Percentiles rank a stretch among this genome's conserved stretches.
phyloP scores from a whole-genome alignment of 2,329 filamentous ascomycete species.

The Hirsutella thompsonii region DNA sequence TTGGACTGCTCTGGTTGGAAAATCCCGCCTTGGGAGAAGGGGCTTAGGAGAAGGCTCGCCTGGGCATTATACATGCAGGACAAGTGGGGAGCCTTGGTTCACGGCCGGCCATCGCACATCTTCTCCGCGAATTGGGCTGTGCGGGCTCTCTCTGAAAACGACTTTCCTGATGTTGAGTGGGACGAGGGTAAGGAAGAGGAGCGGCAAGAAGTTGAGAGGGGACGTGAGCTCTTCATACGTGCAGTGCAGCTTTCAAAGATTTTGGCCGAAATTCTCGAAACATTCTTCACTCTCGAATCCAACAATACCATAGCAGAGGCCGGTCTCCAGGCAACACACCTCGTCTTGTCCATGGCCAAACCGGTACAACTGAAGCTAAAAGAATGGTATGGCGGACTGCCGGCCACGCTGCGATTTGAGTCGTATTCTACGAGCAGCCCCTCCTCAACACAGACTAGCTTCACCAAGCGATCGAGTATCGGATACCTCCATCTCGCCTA shows the following conservation, averaged over 20 bases:
- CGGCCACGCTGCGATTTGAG: slow-evolving; percentile 53
- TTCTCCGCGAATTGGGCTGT: slow-evolving; percentile 66
- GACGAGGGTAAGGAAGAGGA: slow-evolving; percentile 49
- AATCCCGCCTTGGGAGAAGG: slow-evolving; percentile 78
- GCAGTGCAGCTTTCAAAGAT: slow-evolving; percentile 66
- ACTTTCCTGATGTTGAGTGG: slow-evolving; percentile 62
- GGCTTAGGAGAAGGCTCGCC: slow-evolving; percentile 69
- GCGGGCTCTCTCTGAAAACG: slow-evolving; percentile 45
- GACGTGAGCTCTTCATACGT: slow-evolving; percentile 58
- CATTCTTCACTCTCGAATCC: slow-evolving; percentile 70
- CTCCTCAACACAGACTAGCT: slow-evolving; percentile 13
- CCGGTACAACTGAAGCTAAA: slow-evolving; percentile 73
- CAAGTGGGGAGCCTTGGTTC: slow-evolving; percentile 75
- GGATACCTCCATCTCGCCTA: slow-evolving; percentile 84
- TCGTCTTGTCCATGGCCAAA: slow-evolving; percentile 65
- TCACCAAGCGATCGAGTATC: slow-evolving; percentile 42
- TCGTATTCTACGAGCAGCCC: slow-evolving; percentile 22
- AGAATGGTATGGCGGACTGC: slow-evolving; percentile 68
- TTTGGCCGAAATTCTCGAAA: slow-evolving; percentile 68
- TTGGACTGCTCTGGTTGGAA: slow-evolving; percentile 80
- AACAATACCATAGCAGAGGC: slow-evolving; percentile 55
- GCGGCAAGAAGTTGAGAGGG: slow-evolving; percentile 51
- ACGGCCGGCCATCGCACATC: slow-evolving; percentile 72
- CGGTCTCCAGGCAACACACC: slow-evolving; percentile 55
- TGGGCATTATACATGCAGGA: slow-evolving; percentile 95